Base-by-base conservation (phyloP, 495 filamentous ascomycete genomes). In the Rusavskia elegans region DNA sequence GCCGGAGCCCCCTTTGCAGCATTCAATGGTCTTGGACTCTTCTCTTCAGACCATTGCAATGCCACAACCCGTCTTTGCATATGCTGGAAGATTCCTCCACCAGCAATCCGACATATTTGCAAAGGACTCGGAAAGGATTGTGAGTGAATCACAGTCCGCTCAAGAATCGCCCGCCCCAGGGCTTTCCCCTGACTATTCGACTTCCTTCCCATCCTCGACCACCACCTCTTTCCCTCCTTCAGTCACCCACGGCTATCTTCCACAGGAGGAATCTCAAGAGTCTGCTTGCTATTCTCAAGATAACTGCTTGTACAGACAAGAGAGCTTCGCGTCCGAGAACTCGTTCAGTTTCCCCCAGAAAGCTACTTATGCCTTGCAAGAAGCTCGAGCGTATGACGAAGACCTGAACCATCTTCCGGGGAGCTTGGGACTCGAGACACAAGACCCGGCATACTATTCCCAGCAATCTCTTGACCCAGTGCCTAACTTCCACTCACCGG, bases 211-310 rank as follows among this genome's bases (percentile, higher is more conserved):
- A 9, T 39, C 55, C 11, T 50, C 53, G 17, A 42, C 42, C 16
- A 56, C 53, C n/a, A 52, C 53, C 6, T 58, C 56, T 1, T 61
- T 58, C 27, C 50, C 53, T 16, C 41, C 55, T 8, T 50, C 53
- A 20, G 37, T 48, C 10, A 56, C 53, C 13, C 42, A 53, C 35
- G 55, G 30, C 21, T 25, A 46, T 23, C 44, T 37, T 17, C 37
- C 36, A 37, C 25, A 50, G 11, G 36, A 37, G n/a, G 48, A 50
- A 20, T 36, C 48, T 8, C 36, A 50, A 19, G 48, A 19, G 21
- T 50, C 29, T n/a, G 48, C 30, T 50, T 50, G 48, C 29, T 50
- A 50, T 14, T 50, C 29, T 37, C 48, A 39, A 20, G 36, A 50
- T 6, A 37, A 9, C 48, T 7, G 19, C 16, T 50, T 5, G 3